Conservation (phyloP, 345 rosid species). For the Gossypium rotundifolium region DNA sequence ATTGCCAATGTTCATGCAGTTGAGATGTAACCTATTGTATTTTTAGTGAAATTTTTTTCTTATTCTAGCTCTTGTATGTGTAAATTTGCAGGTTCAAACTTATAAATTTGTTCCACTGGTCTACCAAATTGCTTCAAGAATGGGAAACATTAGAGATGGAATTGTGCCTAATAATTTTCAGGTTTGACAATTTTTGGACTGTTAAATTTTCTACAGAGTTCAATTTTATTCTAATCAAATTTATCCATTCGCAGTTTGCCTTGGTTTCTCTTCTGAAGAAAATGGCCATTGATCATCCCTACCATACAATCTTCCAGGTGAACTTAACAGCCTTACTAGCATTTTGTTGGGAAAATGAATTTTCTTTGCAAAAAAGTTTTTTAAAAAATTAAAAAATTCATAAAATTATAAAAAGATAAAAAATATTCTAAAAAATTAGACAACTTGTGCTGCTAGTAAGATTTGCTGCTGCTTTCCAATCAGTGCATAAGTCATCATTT, state of each 20-base stretch:
- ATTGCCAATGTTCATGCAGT: neutral
- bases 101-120: conserved; percentile 86
- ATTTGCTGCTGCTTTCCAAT: too few relatives aligned
- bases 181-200: conserved; percentile 33
- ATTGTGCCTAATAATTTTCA: conserved; percentile 66
- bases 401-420: too few relatives aligned
- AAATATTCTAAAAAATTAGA: too few relatives aligned
- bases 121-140: conserved; percentile 96
- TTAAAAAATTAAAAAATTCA: too few relatives aligned
- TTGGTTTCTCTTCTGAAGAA: conserved; percentile 85
- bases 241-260: conserved; percentile 63
- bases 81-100: conserved; percentile 65
- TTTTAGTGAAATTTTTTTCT: neutral
- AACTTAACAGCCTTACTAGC: neutral
- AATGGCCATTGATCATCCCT: conserved; percentile 97
- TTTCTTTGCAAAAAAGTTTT: neutral
- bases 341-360: conserved; percentile 7
- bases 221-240: conserved; percentile 19
- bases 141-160: conserved; percentile 78
- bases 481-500: neutral
- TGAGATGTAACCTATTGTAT: neutral
- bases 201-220: conserved; percentile 9
- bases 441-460: too few relatives aligned
- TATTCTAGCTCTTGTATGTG: conserved; percentile 2
- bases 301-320: conserved; percentile 94